Percentiles rank a stretch among this genome's conserved stretches.
These are phyloP conservation scores for Schwanniomyces vanrijiae DNA, from an alignment of 805 yeast genomes.

Conservation along the genomic window DNA sequence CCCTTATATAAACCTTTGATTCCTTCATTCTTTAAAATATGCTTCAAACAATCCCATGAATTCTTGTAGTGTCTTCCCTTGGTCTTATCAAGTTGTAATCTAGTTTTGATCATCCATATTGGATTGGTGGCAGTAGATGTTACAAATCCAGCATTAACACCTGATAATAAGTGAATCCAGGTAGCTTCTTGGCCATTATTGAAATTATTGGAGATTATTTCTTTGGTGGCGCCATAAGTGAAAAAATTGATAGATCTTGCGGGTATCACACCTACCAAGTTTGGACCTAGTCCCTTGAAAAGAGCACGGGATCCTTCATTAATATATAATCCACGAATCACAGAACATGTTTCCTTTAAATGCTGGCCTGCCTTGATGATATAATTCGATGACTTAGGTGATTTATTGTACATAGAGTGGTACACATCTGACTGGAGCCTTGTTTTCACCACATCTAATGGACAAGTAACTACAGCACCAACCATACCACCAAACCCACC, in stretches of 20 bases:
- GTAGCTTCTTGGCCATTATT: conserved; percentile 78
- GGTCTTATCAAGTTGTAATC: conserved; percentile 86
- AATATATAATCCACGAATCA: conserved; percentile 64
- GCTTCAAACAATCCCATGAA: conserved; percentile 78
- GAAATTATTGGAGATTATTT: conserved; percentile 61
- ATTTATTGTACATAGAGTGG: conserved; percentile 51
- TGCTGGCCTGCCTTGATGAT: conserved; percentile 60
- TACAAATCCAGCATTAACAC: conserved; percentile 87
- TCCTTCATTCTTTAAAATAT: conserved; percentile 77
- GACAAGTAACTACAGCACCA: conserved; percentile 92
- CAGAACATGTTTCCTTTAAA: conserved; percentile 77
- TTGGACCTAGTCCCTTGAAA: conserved; percentile 95
- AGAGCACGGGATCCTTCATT: conserved; percentile 84
- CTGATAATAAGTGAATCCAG: conserved; percentile 82
- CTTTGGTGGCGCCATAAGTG: conserved; percentile 94
- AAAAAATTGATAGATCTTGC: conserved; percentile 96
- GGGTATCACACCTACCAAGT: conserved; percentile 95
- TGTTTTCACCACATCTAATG: conserved; percentile 94
- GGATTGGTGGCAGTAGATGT: conserved; percentile 98
- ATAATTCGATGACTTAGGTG: conserved; percentile 39
- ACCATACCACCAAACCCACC: conserved; percentile 97
- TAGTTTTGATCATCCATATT: conserved; percentile 93
- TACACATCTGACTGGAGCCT: conserved; percentile 89
- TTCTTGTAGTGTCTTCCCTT: conserved; percentile 67
- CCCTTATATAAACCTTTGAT: conserved; percentile 80